A percentile compares a stretch with the other conserved stretches of the same genome.
Evolutionary conservation across 1,284 basidiomycete genomes (phyloP).

Genomic region (Erythrobasidium hasegawianum): DNA sequence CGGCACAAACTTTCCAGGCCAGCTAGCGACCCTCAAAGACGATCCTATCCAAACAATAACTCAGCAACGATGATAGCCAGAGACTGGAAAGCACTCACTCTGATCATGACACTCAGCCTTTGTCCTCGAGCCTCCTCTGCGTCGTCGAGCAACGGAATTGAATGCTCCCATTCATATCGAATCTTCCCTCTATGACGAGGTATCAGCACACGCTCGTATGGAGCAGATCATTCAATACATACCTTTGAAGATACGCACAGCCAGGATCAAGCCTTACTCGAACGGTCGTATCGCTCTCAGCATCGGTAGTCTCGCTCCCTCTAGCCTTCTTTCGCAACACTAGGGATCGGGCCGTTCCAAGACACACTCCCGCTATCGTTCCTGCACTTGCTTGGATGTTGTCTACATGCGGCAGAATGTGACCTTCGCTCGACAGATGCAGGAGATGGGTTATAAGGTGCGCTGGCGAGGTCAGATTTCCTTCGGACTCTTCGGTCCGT

Average conservation of each 20-base stretch:
- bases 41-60: neutral
- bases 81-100: conserved; percentile 9
- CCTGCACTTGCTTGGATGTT: conserved; percentile 73
- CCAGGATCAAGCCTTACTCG: conserved; percentile 63
- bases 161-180: conserved; percentile 34
- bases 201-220: too few relatives aligned
- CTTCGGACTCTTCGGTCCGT: neutral
- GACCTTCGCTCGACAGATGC: conserved; percentile 72
- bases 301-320: conserved; percentile 43
- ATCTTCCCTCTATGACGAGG: conserved; percentile 12
- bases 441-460: conserved; percentile 69
- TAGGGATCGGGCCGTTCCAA: conserved; percentile 66
- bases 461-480: neutral
- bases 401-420: conserved; percentile 77
- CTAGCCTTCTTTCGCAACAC: conserved; percentile 56
- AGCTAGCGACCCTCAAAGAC: too few relatives aligned
- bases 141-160: conserved; percentile 16
- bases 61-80: neutral
- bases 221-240: conserved; percentile 33
- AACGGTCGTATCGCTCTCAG: conserved; percentile 46
- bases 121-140: conserved; percentile 6
- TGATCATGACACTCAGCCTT: conserved; percentile 32
- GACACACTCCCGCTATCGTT: conserved; percentile 76
- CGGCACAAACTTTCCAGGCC: too few relatives aligned
- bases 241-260: conserved; percentile 72